Conservation (phyloP, 345 rosid genomes). For the Atalantia buxifolia region DNA sequence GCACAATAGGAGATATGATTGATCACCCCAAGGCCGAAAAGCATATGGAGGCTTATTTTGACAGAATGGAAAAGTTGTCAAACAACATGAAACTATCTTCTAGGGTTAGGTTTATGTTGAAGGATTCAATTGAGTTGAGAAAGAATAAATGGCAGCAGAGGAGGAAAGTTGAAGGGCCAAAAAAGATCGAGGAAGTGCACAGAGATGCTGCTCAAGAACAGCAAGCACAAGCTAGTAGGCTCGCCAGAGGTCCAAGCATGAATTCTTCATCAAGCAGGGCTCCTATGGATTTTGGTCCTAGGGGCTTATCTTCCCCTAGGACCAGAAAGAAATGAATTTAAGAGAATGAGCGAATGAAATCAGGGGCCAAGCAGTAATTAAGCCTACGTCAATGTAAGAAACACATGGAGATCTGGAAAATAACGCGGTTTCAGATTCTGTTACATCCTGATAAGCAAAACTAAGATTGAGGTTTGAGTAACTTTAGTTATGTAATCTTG, state of each 20-base stretch:
- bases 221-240: conserved; percentile 68
- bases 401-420: too few species aligned
- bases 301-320: conserved; percentile 63
- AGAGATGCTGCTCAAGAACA: conserved; percentile 98
- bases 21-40: conserved; percentile 68
- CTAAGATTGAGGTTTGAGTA: too few species aligned
- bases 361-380: too few species aligned
- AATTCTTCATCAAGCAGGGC: conserved; percentile 60
- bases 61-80: conserved; percentile 61
- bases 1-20: conserved; percentile 88
- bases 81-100: conserved; percentile 69
- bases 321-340: too few species aligned
- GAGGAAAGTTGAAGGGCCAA: conserved; percentile 99
- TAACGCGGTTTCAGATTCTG: too few species aligned
- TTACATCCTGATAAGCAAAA: too few species aligned
- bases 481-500: too few species aligned
- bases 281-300: conserved; percentile 67
- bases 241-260: conserved; percentile 61
- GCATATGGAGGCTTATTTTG: conserved; percentile 77
- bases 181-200: conserved; percentile 97
- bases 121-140: conserved; percentile 83
- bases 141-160: conserved; percentile 95
- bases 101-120: conserved; percentile 91
- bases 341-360: too few species aligned
- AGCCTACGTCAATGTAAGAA: too few species aligned